Conservation (phyloP, 805 yeast species). For the Yarrowia divulgata region DNA sequence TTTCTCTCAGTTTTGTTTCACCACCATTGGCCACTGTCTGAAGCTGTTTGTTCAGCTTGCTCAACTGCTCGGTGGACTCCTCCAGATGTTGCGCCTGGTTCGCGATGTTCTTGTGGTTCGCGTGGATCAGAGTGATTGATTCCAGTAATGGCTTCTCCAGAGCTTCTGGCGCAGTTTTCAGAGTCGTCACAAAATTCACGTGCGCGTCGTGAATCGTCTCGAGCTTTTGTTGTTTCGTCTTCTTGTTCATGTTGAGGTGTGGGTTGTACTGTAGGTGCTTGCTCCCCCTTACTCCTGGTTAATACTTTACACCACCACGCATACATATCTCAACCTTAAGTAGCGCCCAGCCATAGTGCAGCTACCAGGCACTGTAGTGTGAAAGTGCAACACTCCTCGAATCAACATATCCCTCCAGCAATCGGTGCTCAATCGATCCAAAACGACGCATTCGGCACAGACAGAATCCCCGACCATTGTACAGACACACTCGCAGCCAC, state of each 20-base stretch:
- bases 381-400: constrained; percentile 3
- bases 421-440: neutral
- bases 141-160: constrained; percentile 9
- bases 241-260: constrained; percentile 10
- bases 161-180: constrained; percentile 19
- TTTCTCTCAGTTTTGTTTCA: constrained; percentile 43
- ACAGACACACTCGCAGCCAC: neutral
- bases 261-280: neutral
- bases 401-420: neutral
- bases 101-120: constrained; percentile 39
- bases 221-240: constrained; percentile 30
- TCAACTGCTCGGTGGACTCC: constrained; percentile 31
- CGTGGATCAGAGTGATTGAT: constrained; percentile 15
- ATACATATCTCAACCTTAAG: constrained; percentile 23
- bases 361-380: neutral
- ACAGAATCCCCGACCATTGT: neutral
- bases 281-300: constrained; percentile 9
- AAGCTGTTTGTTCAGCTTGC: constrained; percentile 39
- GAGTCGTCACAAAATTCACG: constrained; percentile 2
- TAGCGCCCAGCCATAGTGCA: constrained; percentile 7
- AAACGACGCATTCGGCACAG: neutral
- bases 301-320: constrained; percentile 1
- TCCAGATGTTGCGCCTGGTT: constrained; percentile 41
- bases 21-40: constrained; percentile 39
- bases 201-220: constrained; percentile 10